Conservation (phyloP, 1,139 yeast species). For the Candida tetrigidarum region DNA sequence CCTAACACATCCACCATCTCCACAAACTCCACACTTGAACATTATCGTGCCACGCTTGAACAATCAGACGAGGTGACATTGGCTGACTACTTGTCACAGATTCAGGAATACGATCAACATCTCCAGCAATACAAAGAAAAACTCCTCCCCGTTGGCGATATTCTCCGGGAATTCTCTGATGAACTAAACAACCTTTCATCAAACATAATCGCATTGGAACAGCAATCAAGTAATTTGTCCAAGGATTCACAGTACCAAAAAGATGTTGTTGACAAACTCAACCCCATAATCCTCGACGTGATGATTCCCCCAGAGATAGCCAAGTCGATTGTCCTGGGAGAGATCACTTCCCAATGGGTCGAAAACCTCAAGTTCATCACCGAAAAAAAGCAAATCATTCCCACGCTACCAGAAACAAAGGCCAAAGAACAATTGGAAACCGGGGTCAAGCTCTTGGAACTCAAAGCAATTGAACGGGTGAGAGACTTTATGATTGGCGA, state of each 20-base stretch:
- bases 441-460: conserved; percentile 46
- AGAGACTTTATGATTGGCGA: conserved; percentile 68
- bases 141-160: conserved; percentile 39
- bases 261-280: conserved; percentile 57
- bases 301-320: conserved; percentile 74
- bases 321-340: conserved; percentile 44
- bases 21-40: conserved; percentile 13
- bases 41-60: conserved; percentile 11
- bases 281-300: conserved; percentile 74
- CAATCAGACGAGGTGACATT: conserved; percentile 10
- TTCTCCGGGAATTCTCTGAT: conserved; percentile 54
- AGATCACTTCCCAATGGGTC: conserved; percentile 55
- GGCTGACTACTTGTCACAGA: conserved; percentile 18
- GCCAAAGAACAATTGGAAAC: conserved; percentile 40
- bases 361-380: conserved; percentile 60
- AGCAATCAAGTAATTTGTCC: conserved; percentile 45
- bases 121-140: conserved; percentile 43
- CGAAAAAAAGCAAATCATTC: conserved; percentile 58
- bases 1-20: neutral
- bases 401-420: conserved; percentile 31
- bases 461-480: conserved; percentile 71
- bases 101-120: conserved; percentile 36
- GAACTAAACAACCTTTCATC: conserved; percentile 63
- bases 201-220: conserved; percentile 61
- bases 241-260: conserved; percentile 53